Base-by-base conservation (phyloP, 768 basidiomycete genomes). In the Polyporus arcularius region DNA sequence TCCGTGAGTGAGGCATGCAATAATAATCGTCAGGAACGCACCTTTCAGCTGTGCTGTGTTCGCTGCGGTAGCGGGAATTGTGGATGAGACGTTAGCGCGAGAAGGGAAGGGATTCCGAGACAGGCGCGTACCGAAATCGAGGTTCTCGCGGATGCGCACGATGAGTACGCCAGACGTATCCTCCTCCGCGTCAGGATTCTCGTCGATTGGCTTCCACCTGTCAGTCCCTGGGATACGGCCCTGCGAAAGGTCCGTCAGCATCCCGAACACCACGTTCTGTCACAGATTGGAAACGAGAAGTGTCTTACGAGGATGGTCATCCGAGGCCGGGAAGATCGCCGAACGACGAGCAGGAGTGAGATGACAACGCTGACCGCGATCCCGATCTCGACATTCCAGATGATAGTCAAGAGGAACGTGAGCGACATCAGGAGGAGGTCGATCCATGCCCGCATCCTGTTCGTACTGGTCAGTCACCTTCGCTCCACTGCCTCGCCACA, bases 31-130 rank as follows among this genome's bases (percentile, higher is more conserved):
- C 46, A 48, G 57, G 30, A 26, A 55, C 71, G 38, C 66, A 85
- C 89, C 95, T 79, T 98, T 98, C 21, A 99, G 77, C 68, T 96
- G 94, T 39, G 94, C 91, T 21, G 96, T 96, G 71, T 99, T 99
- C 12, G 96, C 95, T 91, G 31, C 50, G 38, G 32, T 52, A 30
- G 16, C 31, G 50, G 53, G 2, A 9, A 48, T 41, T 21, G 38
- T 32, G 26, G 47, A 39, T 10, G 31, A 18, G 30, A 11, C 38
- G 53, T 28, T 45, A 30, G 38, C 12, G 49, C n/a, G 15, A n/a
- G 51, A 9, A 12, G 18, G 31, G 53, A 3, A n/a, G 32, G 26
- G 41, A 21, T 30, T 61, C 39, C 61, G 56, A 45, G 28, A 30
- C 4, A 50, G 10, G 46, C 38, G 74, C 85, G 5, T 62, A 92